Evolutionary conservation across 140 eudicot genomes (phyloP), one percentile per base, ranked within the genome.

Genomic region (Oenanthe javanica): DNA sequence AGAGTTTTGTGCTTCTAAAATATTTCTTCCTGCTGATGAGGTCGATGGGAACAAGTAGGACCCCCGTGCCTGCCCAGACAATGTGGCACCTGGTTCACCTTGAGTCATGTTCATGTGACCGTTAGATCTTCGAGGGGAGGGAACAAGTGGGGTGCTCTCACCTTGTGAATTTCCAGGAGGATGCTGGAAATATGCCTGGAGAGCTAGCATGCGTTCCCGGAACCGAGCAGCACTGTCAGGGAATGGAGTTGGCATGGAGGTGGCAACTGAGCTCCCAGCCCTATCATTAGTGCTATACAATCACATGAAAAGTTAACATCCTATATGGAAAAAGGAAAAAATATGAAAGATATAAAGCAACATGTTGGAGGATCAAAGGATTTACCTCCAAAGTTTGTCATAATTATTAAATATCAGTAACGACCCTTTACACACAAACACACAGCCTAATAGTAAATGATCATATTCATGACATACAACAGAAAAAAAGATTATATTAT

Each of bases 111-210:
- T 49, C 46, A 77, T 23, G 72, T 40, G 71, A 19, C 81, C 81
- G 16, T 88, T 90, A 70, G 97, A 86, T 88, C 95, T 87, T 77
- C 91, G 85, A 4, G 90, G 63, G n/a, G 84, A 85, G 71, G 96
- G 51, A 45, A 86, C 69, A 38, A 84, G 47, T 3, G 94, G 89
- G 38, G 88, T 36, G 31, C 91, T 91, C n/a, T 86, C 31, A 45
- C 85, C 82, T 3, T 90, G 91, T 57, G 87, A 77, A 55, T 42
- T 86, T 82, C 83, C 88, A 49, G 97, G 93, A 82, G 97, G 91
- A 83, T 89, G 96, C 74, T 92, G 98, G 79, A 85, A 89, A 78
- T 94, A 90, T 73, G 96, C 97, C 80, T 94, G 97, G 45, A 94
- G 90, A 21, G 96, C 93, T 45, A 91, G 94, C 54, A 86, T 82